phyloP scores from a whole-genome alignment of 805 yeast genomes.

The Hanseniaspora valbyensis region DNA sequence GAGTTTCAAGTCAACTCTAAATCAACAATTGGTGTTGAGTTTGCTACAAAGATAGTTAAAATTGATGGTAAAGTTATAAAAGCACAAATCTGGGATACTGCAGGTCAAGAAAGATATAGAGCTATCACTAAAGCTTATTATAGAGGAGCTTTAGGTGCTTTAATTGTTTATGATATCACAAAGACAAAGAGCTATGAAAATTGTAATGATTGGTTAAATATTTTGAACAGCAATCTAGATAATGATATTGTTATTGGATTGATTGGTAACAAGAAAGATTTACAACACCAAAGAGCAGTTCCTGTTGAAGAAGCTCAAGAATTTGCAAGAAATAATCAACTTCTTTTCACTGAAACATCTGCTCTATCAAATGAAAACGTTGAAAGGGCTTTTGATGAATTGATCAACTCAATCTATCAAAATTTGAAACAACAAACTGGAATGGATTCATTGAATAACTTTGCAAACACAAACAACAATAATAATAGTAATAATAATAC shows the following conservation, averaged over 20 bases:
- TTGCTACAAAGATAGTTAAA: slow-evolving; percentile 90
- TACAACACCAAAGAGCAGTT: slow-evolving; percentile 86
- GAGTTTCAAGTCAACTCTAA: slow-evolving; percentile 91
- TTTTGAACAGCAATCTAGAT: slow-evolving; percentile 83
- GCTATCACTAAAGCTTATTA: slow-evolving; percentile 96
- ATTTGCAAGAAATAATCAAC: slow-evolving; percentile 83
- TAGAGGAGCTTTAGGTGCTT: slow-evolving; percentile 96
- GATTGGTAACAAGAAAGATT: slow-evolving; percentile 85
- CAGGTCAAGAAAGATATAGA: slow-evolving; percentile 97
- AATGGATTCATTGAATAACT: slow-evolving; percentile 6
- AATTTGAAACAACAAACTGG: slow-evolving; percentile 12
- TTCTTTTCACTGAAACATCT: slow-evolving; percentile 89
- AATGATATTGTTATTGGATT: slow-evolving; percentile 80
- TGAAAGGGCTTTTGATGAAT: slow-evolving; percentile 85
- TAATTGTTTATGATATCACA: slow-evolving; percentile 88
- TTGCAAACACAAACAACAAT: not conserved
- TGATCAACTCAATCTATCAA: slow-evolving; percentile 73
- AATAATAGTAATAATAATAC: not conserved
- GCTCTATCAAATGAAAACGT: slow-evolving; percentile 92
- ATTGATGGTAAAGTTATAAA: slow-evolving; percentile 74
- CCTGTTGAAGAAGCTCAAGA: slow-evolving; percentile 96
- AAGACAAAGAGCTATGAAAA: slow-evolving; percentile 79
- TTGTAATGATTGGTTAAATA: slow-evolving; percentile 81
- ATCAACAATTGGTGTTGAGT: slow-evolving; percentile 95
- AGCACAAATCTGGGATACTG: slow-evolving; percentile 97